Percentiles rank a stretch among this genome's conserved stretches.
phyloP scores from a whole-genome alignment of 2,329 filamentous ascomycete genomes.

The Incumbomyces delicatus region DNA sequence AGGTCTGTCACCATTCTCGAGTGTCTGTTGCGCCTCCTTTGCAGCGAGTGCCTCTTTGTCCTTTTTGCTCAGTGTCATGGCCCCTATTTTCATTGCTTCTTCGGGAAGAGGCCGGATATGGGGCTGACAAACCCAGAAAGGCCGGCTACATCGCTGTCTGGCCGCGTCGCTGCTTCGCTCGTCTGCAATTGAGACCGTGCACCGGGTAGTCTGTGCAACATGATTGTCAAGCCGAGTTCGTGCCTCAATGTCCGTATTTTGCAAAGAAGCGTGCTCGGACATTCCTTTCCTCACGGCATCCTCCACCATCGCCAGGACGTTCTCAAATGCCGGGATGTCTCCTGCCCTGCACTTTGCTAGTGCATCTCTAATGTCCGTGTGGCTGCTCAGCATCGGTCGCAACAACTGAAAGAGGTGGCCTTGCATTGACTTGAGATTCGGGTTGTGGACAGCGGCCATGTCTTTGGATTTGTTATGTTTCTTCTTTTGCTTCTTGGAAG shows the following conservation, averaged over 20 bases:
- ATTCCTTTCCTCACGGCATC: slow-evolving; percentile 49
- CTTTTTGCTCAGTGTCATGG: slow-evolving; percentile 62
- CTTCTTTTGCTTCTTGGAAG: slow-evolving; percentile 28
- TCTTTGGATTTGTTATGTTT: slow-evolving; percentile 31
- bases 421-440: slow-evolving; percentile 73
- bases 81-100: slow-evolving; percentile 75
- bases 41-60: slow-evolving; percentile 21
- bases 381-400: slow-evolving; percentile 65
- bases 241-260: slow-evolving; percentile 45
- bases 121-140: slow-evolving; percentile 85
- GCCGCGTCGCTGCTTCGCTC: slow-evolving; percentile 43
- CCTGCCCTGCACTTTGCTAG: slow-evolving; percentile 60
- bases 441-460: slow-evolving; percentile 35
- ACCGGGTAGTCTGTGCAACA: not conserved
- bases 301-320: slow-evolving; percentile 66
- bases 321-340: slow-evolving; percentile 68
- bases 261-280: slow-evolving; percentile 8
- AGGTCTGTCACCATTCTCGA: not conserved
- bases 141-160: slow-evolving; percentile 63
- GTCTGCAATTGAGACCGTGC: not conserved
- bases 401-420: slow-evolving; percentile 89
- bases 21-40: not conserved
- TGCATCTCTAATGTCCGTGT: slow-evolving; percentile 78
- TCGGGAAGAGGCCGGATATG: slow-evolving; percentile 77
- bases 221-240: slow-evolving; percentile 30